phyloP scores from a whole-genome alignment of 176 grass and related monocot genomes.

The Paspalum vaginatum region DNA sequence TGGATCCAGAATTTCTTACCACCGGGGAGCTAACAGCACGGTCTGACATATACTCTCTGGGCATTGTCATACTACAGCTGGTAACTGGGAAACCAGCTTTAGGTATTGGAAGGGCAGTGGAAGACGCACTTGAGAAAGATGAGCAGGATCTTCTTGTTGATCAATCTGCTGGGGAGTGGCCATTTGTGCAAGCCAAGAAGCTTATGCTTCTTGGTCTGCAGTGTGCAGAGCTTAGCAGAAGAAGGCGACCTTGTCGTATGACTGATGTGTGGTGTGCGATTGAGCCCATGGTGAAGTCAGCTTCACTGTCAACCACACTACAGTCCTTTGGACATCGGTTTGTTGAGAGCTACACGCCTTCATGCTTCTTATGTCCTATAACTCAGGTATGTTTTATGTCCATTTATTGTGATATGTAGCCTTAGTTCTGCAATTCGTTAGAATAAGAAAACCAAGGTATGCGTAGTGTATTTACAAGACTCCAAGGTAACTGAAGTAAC shows the following conservation, averaged over 20 bases:
- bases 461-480: background rate
- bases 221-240: conserved; percentile 64
- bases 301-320: conserved; percentile 20
- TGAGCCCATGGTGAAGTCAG: conserved; percentile 56
- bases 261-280: conserved; percentile 68
- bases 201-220: conserved; percentile 72
- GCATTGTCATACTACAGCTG: conserved; percentile 66
- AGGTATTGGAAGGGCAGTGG: conserved; percentile 57
- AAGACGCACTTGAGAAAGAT: conserved; percentile 61
- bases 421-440: background rate
- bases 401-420: conserved; percentile 3
- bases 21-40: conserved; percentile 53
- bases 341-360: conserved; percentile 41
- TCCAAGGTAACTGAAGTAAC: background rate
- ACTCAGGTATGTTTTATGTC: conserved; percentile 58
- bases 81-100: conserved; percentile 68
- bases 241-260: conserved; percentile 58
- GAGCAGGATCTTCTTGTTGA: conserved; percentile 53
- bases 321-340: background rate
- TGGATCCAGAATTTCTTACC: conserved; percentile 75
- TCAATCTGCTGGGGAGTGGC: conserved; percentile 72
- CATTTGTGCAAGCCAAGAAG: conserved; percentile 72
- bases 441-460: background rate
- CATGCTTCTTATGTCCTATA: conserved; percentile 80
- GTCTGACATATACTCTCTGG: conserved; percentile 86